Base-by-base conservation (phyloP, 805 yeast genomes). In the Clavispora carvajalis region DNA sequence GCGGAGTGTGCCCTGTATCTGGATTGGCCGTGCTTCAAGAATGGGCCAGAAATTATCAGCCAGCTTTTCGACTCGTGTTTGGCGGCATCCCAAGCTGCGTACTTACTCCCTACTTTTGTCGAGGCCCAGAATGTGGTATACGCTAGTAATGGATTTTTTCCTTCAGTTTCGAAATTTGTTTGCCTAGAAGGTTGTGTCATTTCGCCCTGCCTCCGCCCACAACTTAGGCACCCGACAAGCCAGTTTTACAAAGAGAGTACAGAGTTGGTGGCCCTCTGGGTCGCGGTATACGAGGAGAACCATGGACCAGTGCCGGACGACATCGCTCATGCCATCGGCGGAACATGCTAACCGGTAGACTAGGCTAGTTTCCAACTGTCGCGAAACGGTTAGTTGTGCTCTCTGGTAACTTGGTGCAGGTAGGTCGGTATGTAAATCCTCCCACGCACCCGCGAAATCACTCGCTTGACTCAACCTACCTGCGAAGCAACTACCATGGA, bases 241-340 rank as follows among this genome's bases (percentile, higher is more conserved):
- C 23, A 21, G 12, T 22, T 22, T 17, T 25, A 28, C 3, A 13
- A 34, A 8, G 16, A 13, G 29, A 34, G 41, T 28, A 12, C 4
- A 10, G 35, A 34, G n/a, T 13, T 42, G 12, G 41, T 31, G 3
- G 21, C 22, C 12, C 19, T 43, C 24, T 45, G 49, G 49, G 18
- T 17, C 10, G 21, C 23, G 12, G 38, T 22, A 3, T 45, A 37
- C 42, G 13, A 22, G 13, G 44, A 43, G 11, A 15, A 12, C 13
- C 38, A 41, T 22, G 39, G 34, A 22, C 34, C 24, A 11, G 22
- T 45, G 9, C 49, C 49, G 15, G 18, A 28, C 19, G 31, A 28
- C 18, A 16, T 28, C n/a, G 31, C 31, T 5, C 19, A 28, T 16
- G 31, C 19, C 19, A 16, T 28, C 3, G 19, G 36, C 26, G 17